Evolutionary conservation across 345 rosid species (phyloP).

Genomic region (Populus alba): DNA sequence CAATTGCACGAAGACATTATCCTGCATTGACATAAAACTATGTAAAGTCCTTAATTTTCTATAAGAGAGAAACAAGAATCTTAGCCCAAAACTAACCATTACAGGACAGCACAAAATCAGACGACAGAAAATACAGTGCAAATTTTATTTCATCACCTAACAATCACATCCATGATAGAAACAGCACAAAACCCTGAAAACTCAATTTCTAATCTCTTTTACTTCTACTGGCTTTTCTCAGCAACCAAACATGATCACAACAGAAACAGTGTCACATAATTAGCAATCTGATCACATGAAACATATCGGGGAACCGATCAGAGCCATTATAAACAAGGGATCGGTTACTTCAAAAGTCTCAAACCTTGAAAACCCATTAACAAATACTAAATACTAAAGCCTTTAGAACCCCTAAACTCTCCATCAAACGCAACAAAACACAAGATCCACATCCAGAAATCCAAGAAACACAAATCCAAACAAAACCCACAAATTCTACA

Average conservation of each 20-base stretch:
- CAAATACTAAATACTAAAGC: not conserved
- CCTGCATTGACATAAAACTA: conserved; percentile 37
- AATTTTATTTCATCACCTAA: not conserved
- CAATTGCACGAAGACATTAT: conserved; percentile 94
- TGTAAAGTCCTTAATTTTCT: not conserved
- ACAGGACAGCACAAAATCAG: not conserved
- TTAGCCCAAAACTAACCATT: not conserved
- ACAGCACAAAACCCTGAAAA: not conserved
- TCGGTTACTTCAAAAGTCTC: not conserved
- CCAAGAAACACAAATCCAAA: not conserved
- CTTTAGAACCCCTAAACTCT: not conserved
- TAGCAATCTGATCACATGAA: not conserved
- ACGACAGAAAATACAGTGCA: not conserved
- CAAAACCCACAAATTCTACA: not conserved
- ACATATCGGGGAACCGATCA: not conserved
- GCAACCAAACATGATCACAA: not conserved
- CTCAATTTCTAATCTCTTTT: not conserved
- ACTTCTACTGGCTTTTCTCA: not conserved
- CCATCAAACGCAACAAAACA: not conserved
- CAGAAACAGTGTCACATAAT: not conserved
- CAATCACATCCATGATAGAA: not conserved
- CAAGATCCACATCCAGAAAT: too few species aligned
- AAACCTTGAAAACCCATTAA: not conserved
- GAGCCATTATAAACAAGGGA: not conserved
- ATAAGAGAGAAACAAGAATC: not conserved